A percentile compares a stretch with the other conserved stretches of the same genome.
These are phyloP conservation scores for Roridomyces roridus DNA, from an alignment of 768 basidiomycete species.

Conservation along the genomic window DNA sequence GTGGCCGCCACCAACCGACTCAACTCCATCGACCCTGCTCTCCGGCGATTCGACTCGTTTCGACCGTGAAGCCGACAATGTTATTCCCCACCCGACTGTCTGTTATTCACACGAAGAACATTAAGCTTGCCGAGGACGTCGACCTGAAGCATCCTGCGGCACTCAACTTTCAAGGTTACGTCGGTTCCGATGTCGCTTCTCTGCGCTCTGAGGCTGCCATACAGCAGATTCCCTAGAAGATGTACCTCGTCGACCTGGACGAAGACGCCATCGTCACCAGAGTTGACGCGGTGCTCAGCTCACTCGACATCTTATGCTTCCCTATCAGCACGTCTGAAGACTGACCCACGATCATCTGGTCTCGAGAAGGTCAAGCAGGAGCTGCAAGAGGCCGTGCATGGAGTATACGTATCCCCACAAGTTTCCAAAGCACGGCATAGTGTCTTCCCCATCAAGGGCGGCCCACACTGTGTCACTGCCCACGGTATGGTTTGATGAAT, in stretches of 20 bases:
- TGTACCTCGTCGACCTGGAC: constrained; percentile 95
- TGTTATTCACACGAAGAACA: constrained; percentile 99
- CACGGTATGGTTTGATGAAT: constrained; percentile 99
- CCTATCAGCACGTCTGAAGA: constrained; percentile 97
- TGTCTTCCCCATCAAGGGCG: constrained; percentile 99
- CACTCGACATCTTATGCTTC: constrained; percentile 99
- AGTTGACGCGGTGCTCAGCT: constrained; percentile 97
- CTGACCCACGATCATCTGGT: constrained; percentile 97
- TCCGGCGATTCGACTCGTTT: constrained; percentile 99
- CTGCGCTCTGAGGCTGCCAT: constrained; percentile 99
- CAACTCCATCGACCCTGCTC: constrained; percentile 98
- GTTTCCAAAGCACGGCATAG: constrained; percentile 99
- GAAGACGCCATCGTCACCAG: constrained; percentile 99
- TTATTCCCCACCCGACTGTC: constrained; percentile 98
- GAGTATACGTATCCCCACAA: constrained; percentile 99
- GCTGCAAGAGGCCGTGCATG: constrained; percentile 98
- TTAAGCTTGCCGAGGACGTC: constrained; percentile 97
- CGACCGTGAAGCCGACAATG: constrained; percentile 99
- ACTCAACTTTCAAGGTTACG: constrained; percentile 99
- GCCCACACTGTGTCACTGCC: constrained; percentile 96
- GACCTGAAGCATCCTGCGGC: constrained; percentile 99
- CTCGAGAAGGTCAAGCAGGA: constrained; percentile 99
- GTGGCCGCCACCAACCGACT: constrained; percentile 99
- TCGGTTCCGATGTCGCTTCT: constrained; percentile 97
- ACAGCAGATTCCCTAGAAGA: constrained; percentile 99